These are phyloP conservation scores for Penicillium sp. DNA, from an alignment of 2,329 filamentous ascomycete species.

Conservation along the genomic window DNA sequence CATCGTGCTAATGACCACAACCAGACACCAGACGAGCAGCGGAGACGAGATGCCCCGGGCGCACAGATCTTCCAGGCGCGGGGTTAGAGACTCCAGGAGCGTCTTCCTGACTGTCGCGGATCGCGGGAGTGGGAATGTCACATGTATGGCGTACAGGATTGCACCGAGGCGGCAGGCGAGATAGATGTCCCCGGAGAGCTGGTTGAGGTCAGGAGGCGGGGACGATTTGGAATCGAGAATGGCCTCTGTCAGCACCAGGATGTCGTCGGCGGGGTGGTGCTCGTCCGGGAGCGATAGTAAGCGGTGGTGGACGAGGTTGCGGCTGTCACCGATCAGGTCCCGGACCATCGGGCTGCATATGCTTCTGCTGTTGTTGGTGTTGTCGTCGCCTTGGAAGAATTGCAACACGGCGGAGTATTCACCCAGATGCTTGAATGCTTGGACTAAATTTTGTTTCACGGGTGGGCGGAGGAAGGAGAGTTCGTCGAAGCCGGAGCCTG, in stretches of 20 bases:
- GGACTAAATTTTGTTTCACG: slow-evolving; percentile 1
- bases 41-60: not conserved
- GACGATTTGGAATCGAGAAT: not conserved
- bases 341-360: not conserved
- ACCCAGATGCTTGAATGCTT: slow-evolving; percentile 11
- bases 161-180: slow-evolving; percentile 4
- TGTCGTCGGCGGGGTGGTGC: not conserved
- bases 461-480: slow-evolving; percentile 7
- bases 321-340: slow-evolving; percentile 5
- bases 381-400: not conserved
- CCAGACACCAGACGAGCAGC: slow-evolving; percentile 3
- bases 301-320: slow-evolving; percentile 10
- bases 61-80: not conserved
- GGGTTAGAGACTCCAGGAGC: not conserved
- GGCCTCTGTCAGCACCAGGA: too few species aligned
- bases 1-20: not conserved
- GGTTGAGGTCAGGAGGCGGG: not conserved
- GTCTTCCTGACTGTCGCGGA: not conserved
- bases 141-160: slow-evolving; percentile 8
- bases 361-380: too few species aligned
- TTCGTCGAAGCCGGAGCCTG: slow-evolving; percentile 7
- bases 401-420: slow-evolving; percentile 9
- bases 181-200: slow-evolving; percentile 9
- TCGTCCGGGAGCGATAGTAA: slow-evolving; percentile 9
- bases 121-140: slow-evolving; percentile 8